These are phyloP conservation scores for Termitomyces sp. DNA, from an alignment of 768 basidiomycete genomes.

Conservation along the genomic window DNA sequence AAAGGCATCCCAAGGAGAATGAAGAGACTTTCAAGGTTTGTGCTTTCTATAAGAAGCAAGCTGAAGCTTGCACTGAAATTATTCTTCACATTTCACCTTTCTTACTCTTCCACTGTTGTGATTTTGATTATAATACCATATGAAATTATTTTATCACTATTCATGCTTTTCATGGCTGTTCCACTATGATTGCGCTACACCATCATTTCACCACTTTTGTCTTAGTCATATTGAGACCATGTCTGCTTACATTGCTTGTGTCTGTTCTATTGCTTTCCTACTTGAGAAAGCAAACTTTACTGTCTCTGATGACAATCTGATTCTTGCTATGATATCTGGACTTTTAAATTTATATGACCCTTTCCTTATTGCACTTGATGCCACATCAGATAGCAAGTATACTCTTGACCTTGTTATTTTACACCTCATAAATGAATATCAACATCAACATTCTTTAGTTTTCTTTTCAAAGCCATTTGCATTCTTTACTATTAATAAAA, in stretches of 20 bases:
- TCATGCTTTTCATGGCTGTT: slow-evolving; percentile 1
- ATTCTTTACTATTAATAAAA: too few relatives aligned
- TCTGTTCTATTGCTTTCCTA: neutral
- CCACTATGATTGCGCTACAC: slow-evolving; percentile 1
- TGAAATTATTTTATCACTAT: neutral
- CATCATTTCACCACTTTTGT: too few relatives aligned
- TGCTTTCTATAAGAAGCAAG: neutral
- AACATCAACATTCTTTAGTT: neutral
- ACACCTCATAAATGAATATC: slow-evolving; percentile 3
- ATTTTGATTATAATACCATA: neutral
- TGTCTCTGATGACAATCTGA: too few relatives aligned
- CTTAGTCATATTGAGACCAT: too few relatives aligned
- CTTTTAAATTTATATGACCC: slow-evolving; percentile 1
- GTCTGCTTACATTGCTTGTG: slow-evolving; percentile 1
- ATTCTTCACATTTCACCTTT: neutral
- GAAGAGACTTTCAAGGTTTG: neutral
- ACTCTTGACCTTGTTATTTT: neutral
- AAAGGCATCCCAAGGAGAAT: neutral
- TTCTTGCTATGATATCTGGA: neutral
- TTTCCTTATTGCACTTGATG: slow-evolving; percentile 4
- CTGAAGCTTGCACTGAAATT: neutral
- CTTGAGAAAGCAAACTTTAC: neutral
- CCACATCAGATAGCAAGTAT: neutral
- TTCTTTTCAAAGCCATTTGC: too few relatives aligned
- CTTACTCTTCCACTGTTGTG: neutral